Conservation (phyloP, 331 rosid species). For the Arachis monticola region DNA sequence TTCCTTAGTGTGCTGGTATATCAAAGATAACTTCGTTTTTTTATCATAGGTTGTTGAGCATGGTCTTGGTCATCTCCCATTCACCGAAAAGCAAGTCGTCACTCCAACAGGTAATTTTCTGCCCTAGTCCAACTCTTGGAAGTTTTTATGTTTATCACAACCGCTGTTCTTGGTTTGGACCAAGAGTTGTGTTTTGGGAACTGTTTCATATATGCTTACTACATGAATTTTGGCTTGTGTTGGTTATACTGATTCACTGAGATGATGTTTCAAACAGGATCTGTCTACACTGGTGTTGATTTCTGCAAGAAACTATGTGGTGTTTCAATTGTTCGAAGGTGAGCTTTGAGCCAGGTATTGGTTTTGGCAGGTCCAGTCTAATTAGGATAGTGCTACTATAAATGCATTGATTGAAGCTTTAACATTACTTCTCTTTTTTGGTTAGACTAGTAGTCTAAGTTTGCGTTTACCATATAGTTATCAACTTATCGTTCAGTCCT, state of each 20-base stretch:
- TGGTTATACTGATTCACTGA: constrained; percentile 16
- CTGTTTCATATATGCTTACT: constrained; percentile 7
- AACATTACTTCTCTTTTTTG: constrained; percentile 28
- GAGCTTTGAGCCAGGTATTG: constrained; percentile 64
- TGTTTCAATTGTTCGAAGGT: constrained; percentile 96
- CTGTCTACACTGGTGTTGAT: constrained; percentile 96
- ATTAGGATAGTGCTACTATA: constrained; percentile 31
- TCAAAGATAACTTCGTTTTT: constrained; percentile 28
- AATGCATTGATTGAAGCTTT: constrained; percentile 14
- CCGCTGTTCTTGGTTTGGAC: constrained; percentile 24
- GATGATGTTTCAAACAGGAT: constrained; percentile 62
- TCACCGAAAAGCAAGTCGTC: constrained; percentile 91
- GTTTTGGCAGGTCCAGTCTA: constrained; percentile 40
- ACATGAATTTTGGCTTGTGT: constrained; percentile 19
- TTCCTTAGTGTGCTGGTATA: constrained; percentile 22
- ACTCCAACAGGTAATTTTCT: constrained; percentile 88
- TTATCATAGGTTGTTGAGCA: constrained; percentile 81
- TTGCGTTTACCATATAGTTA: constrained; percentile 7
- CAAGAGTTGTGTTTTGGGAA: constrained; percentile 29
- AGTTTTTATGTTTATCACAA: constrained; percentile 16
- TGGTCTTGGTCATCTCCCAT: constrained; percentile 97
- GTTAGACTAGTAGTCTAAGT: constrained; percentile 7
- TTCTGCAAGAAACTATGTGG: constrained; percentile 98
- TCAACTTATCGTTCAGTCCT: constrained; percentile 26
- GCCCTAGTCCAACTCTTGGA: constrained; percentile 26